Evolutionary conservation across 2,329 filamentous ascomycete genomes (phyloP).

Genomic region (Colletotrichum tropicicola): DNA sequence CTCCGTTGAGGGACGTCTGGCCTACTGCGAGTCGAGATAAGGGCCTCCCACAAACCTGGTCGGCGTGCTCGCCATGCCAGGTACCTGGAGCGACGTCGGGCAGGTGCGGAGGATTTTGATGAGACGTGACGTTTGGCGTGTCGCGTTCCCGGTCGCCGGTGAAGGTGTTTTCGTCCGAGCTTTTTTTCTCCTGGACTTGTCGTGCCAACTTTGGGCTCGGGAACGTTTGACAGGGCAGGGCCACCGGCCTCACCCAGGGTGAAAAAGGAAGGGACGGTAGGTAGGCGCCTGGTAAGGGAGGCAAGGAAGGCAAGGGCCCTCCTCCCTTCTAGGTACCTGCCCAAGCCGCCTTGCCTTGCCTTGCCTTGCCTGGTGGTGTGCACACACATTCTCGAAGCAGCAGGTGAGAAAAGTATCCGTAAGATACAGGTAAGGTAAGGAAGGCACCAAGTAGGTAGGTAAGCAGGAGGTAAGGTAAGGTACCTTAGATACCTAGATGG

Average conservation of each 20-base stretch:
- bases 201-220: slow-evolving; percentile 8
- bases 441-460: too few relatives aligned
- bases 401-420: too few relatives aligned
- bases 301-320: background rate
- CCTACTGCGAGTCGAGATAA: background rate
- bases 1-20: too few relatives aligned
- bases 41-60: slow-evolving; percentile 23
- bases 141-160: slow-evolving; percentile 1
- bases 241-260: background rate
- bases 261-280: too few relatives aligned
- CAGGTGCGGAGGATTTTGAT: background rate
- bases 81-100: slow-evolving; percentile 18
- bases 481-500: too few relatives aligned
- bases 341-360: background rate
- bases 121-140: background rate
- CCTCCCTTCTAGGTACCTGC: too few relatives aligned
- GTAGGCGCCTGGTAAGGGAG: background rate
- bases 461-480: too few relatives aligned
- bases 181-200: background rate
- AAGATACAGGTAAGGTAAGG: too few relatives aligned
- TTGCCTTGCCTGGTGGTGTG: background rate
- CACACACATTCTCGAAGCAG: too few relatives aligned
- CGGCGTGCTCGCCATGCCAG: slow-evolving; percentile 15
- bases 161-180: background rate
- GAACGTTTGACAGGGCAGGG: background rate